Conservation (phyloP, 768 basidiomycete species). For the Gyrodon lividus region DNA sequence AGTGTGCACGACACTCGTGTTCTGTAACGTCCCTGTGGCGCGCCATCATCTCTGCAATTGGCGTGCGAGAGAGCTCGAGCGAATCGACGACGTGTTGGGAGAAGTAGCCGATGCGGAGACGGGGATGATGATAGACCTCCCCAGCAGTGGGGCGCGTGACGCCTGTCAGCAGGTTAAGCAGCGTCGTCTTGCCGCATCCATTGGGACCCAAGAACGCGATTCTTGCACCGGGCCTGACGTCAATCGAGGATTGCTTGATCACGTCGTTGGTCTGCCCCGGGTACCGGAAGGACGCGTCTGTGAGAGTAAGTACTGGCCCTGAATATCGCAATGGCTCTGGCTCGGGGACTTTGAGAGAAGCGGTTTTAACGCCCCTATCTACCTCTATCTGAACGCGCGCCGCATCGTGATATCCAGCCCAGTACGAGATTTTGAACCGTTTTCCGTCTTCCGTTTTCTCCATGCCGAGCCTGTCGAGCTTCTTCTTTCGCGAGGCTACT, state of each 20-base stretch:
- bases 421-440: constrained; percentile 58
- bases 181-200: constrained; percentile 45
- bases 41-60: constrained; percentile 29
- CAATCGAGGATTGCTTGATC: constrained; percentile 36
- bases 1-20: constrained; percentile 28
- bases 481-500: constrained; percentile 61
- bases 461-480: constrained; percentile 36
- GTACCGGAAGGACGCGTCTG: constrained; percentile 36
- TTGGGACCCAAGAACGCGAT: constrained; percentile 42
- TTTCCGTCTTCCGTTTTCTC: constrained; percentile 34
- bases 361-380: constrained; percentile 34
- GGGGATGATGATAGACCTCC: constrained; percentile 50
- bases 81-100: constrained; percentile 62
- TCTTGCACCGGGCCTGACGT: constrained; percentile 38
- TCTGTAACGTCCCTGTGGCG: constrained; percentile 28
- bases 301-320: constrained; percentile 34
- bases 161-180: constrained; percentile 47
- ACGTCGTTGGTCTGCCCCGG: constrained; percentile 22
- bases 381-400: constrained; percentile 36
- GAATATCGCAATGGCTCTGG: constrained; percentile 30
- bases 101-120: constrained; percentile 57
- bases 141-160: constrained; percentile 44
- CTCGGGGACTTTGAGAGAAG: constrained; percentile 25
- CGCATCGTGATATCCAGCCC: constrained; percentile 39
- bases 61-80: constrained; percentile 25